Evolutionary conservation across 257 asterid genomes (phyloP), one percentile per base, ranked within the genome.

Genomic region (Nyctanthes arbortristis): DNA sequence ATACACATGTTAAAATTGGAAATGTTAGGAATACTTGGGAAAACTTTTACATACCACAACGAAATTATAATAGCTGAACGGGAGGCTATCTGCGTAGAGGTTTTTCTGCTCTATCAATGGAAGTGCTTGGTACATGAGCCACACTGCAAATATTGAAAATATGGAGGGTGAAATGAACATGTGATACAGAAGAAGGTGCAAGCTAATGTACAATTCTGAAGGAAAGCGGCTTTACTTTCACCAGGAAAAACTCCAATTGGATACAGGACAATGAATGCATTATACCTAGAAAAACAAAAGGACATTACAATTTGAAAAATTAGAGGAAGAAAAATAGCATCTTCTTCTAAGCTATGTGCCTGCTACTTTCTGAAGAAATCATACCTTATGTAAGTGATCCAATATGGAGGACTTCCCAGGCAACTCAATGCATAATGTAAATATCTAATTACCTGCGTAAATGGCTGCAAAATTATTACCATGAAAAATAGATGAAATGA

Each of bases 91-190:
- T 6, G 82, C 88, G 35, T 90, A 91, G n/a, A 91, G 79, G 56
- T 84, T 86, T 65, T 79, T 74, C 80, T 70, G 78, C 86, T 81
- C 82, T 73, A 93, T 85, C 66, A 76, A 70, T 1, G 97, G 97
- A 75, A 93, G 96, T 25, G 96, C 94, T 85, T 84, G 82, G 73
- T 91, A 89, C 97, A 93, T 87, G 69, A 87, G 87, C 96, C 97
- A 93, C 82, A 93, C 98, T 93, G 74, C 79, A 81, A 8, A n/a
- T n/a, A n/a, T n/a, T n/a, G n/a, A 32, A 47, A 47, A 36, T 5
- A 65, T 7, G 52, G 25, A 36, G 10, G 28, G 16, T 28, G 39
- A 20, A n/a, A 20, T 0, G 13, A 47, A 57, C 39, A 16, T 8
- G 45, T 7, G 16, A 47, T 18, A 45, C 7, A 43, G 8, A 9